Evolutionary conservation across 441 rosid genomes (phyloP).

Genomic region (Raphanus hybrid): DNA sequence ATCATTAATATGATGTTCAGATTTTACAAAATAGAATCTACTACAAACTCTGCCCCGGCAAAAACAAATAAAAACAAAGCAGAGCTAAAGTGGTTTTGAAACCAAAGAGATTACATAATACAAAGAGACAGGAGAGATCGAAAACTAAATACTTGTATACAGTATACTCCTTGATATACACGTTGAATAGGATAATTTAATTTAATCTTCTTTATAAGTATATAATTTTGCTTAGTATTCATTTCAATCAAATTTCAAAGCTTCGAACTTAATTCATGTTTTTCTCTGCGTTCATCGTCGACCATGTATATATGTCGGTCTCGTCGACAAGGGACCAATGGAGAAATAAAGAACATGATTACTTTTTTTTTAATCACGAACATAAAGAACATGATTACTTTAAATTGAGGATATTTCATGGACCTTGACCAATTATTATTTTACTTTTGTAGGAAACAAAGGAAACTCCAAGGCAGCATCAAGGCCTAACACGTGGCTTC

Average conservation of each 20-base stretch:
- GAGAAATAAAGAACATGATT: not conserved
- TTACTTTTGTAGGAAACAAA: not conserved
- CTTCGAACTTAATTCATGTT: not conserved
- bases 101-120: no score
- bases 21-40: no score
- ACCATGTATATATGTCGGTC: slow-evolving; percentile 27
- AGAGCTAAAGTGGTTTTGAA: no score
- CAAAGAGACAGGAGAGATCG: no score
- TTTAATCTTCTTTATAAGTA: not conserved
- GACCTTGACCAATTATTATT: slow-evolving; percentile 23
- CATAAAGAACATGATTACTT: not conserved
- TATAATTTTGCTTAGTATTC: no score
- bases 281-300: not conserved
- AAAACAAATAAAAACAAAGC: no score
- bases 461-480: not conserved
- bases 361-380: not conserved
- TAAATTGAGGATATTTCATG: not conserved
- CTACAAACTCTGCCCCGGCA: no score
- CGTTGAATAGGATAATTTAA: slow-evolving; percentile 17
- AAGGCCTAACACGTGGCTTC: slow-evolving; percentile 20
- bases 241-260: not conserved
- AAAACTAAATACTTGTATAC: not conserved
- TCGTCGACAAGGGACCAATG: slow-evolving; percentile 27
- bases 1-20: no score
- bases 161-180: not conserved